Percentiles rank a stretch among this genome's conserved stretches.
phyloP scores from a whole-genome alignment of 306 rosid species.

The Rosa lucieae region DNA sequence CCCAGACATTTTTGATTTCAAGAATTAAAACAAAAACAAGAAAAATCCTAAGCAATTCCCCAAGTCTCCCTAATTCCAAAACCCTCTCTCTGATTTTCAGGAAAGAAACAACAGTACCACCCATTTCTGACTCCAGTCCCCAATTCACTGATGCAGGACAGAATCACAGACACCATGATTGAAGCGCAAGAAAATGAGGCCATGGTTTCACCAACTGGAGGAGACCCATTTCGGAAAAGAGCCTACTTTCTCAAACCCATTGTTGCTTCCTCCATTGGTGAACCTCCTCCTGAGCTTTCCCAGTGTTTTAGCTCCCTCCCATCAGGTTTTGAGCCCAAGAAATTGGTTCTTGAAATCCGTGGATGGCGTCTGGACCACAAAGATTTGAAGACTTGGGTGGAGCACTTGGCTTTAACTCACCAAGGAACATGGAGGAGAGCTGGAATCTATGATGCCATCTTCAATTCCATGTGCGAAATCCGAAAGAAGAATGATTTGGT shows the following conservation, averaged over 20 bases:
- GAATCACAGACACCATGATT: conserved; percentile 13
- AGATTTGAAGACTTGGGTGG: conserved; percentile 42
- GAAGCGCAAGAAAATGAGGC: conserved; percentile 26
- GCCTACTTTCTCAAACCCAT: conserved; percentile 47
- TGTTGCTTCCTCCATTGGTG: conserved; percentile 8
- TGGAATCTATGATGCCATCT: conserved; percentile 49
- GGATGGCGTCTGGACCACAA: conserved; percentile 22
- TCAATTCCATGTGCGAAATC: conserved; percentile 28
- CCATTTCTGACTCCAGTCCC: too few species aligned
- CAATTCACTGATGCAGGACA: background rate
- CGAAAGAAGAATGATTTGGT: conserved; percentile 5
- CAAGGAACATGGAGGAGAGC: conserved; percentile 38
- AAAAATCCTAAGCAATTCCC: too few species aligned
- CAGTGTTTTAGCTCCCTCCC: conserved; percentile 5
- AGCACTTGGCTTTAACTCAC: conserved; percentile 21
- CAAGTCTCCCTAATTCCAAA: too few species aligned
- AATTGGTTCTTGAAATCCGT: conserved; percentile 15
- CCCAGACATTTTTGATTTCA: too few species aligned
- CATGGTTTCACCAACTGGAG: conserved; percentile 52
- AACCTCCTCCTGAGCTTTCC: background rate
- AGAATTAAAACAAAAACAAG: too few species aligned
- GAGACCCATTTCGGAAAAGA: conserved; percentile 30
- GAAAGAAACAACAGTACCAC: too few species aligned
- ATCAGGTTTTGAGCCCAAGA: background rate
- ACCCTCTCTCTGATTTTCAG: too few species aligned